These are phyloP conservation scores for Neonectria ditissima DNA, from an alignment of 2,329 filamentous ascomycete species.

Conservation along the genomic window DNA sequence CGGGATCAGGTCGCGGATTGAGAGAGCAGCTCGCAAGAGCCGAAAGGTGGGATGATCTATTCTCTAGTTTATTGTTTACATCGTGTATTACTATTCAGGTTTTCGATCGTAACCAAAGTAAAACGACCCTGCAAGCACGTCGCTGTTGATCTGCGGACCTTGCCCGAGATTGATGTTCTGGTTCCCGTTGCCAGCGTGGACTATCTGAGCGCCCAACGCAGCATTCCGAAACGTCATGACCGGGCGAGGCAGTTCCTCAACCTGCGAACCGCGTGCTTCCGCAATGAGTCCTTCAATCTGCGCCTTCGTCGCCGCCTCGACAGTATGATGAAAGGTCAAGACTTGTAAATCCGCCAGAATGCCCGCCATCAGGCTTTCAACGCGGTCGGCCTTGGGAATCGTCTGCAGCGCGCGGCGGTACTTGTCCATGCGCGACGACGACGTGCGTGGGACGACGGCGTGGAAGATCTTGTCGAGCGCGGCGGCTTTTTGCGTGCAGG, in stretches of 20 bases:
- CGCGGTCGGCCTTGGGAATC: constrained; percentile 38
- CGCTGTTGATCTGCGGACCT: background rate
- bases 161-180: background rate
- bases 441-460: constrained; percentile 31
- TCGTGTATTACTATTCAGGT: background rate
- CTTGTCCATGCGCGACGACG: constrained; percentile 28
- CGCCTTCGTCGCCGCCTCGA: constrained; percentile 20
- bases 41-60: too few species aligned
- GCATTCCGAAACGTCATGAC: background rate
- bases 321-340: constrained; percentile 27
- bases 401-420: constrained; percentile 38
- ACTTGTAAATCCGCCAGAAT: constrained; percentile 45
- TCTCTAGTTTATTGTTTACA: too few species aligned
- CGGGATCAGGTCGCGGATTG: background rate
- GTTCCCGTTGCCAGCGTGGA: background rate
- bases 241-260: background rate
- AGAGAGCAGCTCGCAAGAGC: background rate
- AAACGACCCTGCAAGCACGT: background rate
- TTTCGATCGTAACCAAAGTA: background rate
- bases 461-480: constrained; percentile 35
- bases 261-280: background rate
- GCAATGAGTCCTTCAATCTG: background rate
- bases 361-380: constrained; percentile 43
- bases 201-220: background rate
- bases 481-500: constrained; percentile 37